phyloP scores from a whole-genome alignment of 2,329 filamentous ascomycete species.

The Colletotrichum navitas region DNA sequence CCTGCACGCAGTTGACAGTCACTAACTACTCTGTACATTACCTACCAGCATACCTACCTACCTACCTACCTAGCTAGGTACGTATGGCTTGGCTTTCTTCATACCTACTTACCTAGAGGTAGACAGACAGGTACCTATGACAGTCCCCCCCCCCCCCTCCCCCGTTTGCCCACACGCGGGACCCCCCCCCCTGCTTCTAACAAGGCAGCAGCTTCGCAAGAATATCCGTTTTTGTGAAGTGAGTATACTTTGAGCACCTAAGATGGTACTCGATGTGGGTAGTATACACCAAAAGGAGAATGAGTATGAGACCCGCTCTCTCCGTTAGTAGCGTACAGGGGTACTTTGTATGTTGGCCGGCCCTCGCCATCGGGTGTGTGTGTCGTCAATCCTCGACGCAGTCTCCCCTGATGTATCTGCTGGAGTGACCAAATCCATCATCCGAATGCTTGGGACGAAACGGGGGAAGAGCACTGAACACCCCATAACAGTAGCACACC shows the following conservation, averaged over 20 bases:
- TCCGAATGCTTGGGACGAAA: constrained; percentile 40
- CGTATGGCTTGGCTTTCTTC: no score
- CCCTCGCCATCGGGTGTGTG: constrained; percentile 5
- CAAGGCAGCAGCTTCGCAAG: neutral
- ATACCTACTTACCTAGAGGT: no score
- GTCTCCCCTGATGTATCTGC: constrained; percentile 5
- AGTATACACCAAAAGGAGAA: neutral
- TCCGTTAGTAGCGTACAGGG: neutral
- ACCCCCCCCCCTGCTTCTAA: neutral
- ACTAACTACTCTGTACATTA: neutral
- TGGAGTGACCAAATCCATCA: constrained; percentile 24
- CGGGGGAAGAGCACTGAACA: no score
- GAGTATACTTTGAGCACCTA: neutral
- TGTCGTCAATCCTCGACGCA: neutral
- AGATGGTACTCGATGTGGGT: neutral
- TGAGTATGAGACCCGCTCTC: neutral
- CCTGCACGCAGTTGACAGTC: constrained; percentile 16
- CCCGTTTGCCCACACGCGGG: no score
- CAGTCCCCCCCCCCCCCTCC: no score
- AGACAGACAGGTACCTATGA: no score
- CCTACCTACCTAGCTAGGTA: no score
- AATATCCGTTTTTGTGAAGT: neutral
- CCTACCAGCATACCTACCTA: no score
- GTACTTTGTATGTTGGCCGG: neutral
- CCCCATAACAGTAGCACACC: no score